These are phyloP conservation scores for Dothideomycetes sp. DNA, from an alignment of 2,329 filamentous ascomycete species.

Conservation along the genomic window DNA sequence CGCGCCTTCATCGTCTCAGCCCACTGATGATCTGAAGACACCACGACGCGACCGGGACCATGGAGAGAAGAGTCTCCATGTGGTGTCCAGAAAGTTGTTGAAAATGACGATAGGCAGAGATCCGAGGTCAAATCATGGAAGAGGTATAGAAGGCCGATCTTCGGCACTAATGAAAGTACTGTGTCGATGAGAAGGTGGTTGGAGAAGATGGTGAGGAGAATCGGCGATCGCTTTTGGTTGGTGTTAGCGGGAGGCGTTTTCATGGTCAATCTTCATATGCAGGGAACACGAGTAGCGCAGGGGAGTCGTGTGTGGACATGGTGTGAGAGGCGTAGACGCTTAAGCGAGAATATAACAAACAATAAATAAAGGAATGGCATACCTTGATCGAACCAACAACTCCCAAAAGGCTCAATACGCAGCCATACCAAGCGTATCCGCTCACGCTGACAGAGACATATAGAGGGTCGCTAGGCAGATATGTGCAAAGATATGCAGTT, in stretches of 20 bases:
- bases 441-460: conserved; percentile 15
- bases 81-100: conserved; percentile 5
- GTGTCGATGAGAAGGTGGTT: conserved; percentile 12
- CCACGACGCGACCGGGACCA: conserved; percentile 4
- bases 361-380: conserved; percentile 3
- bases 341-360: background rate
- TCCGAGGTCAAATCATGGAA: conserved; percentile 8
- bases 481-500: conserved; percentile 14
- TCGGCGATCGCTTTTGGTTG: conserved; percentile 6
- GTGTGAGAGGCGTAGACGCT: background rate
- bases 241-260: background rate
- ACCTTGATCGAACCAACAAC: conserved; percentile 15
- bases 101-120: conserved; percentile 7
- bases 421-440: conserved; percentile 17
- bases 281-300: too few species aligned
- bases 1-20: conserved; percentile 1
- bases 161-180: conserved; percentile 10
- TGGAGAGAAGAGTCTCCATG: background rate
- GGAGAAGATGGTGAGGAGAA: conserved; percentile 10
- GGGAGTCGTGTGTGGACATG: background rate
- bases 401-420: conserved; percentile 14
- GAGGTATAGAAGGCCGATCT: conserved; percentile 10
- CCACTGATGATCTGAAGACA: background rate
- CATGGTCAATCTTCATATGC: background rate
- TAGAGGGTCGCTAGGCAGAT: conserved; percentile 18